Conservation (phyloP, 768 basidiomycete genomes). For the Termitomyces sp. region DNA sequence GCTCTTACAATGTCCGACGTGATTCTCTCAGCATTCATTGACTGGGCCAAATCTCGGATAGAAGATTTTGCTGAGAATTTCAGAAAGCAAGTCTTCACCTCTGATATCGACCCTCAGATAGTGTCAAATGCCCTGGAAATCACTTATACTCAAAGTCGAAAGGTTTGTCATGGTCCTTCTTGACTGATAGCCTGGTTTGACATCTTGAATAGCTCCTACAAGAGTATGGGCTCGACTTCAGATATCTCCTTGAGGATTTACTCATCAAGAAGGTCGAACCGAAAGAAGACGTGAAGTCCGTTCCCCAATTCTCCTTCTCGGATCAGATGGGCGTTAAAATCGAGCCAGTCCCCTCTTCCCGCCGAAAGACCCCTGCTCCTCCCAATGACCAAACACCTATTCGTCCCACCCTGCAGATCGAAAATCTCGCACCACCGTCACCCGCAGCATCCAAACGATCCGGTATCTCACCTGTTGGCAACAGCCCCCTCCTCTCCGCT, state of each 20-base stretch:
- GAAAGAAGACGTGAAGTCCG: constrained; percentile 27
- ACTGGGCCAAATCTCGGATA: constrained; percentile 89
- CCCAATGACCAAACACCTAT: not conserved
- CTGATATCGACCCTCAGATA: constrained; percentile 65
- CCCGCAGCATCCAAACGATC: constrained; percentile 13
- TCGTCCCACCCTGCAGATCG: constrained; percentile 5
- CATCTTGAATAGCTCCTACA: constrained; percentile 60
- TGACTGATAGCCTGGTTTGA: not conserved
- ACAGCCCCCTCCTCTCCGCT: constrained; percentile 14
- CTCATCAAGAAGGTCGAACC: constrained; percentile 43
- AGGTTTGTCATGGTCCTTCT: constrained; percentile 45
- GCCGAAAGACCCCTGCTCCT: constrained; percentile 12
- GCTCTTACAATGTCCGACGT: not conserved
- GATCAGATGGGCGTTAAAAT: constrained; percentile 25
- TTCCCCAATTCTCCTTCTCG: constrained; percentile 28
- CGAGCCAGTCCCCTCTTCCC: constrained; percentile 16
- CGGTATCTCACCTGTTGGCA: constrained; percentile 15
- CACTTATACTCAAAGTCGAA: constrained; percentile 76
- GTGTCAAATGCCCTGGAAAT: constrained; percentile 78
- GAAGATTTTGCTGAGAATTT: constrained; percentile 83
- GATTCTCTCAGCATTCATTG: constrained; percentile 72
- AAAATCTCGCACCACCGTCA: constrained; percentile 12
- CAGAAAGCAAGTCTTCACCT: constrained; percentile 86
- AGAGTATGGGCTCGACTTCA: constrained; percentile 93
- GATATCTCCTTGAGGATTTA: constrained; percentile 81